Base-by-base conservation (phyloP, 2,329 filamentous ascomycete genomes). In the Calonectria multiphialidica region DNA sequence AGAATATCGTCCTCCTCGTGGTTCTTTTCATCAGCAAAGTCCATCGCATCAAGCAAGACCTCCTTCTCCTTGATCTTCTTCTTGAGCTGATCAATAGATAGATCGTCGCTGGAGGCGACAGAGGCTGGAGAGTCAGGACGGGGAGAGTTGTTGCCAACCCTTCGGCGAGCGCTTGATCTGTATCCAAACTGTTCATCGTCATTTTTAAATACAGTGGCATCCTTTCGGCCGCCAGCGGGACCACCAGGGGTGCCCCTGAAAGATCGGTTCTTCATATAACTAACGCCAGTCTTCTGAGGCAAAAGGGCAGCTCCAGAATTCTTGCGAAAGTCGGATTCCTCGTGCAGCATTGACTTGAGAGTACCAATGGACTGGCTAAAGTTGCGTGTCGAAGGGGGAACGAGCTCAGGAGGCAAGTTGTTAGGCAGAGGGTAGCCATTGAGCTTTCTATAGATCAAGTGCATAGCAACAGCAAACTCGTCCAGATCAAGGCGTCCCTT, bases 401-500 rank as follows among this genome's bases (percentile, higher is more conserved):
- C 93, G 72, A 99, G 90, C 86, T 99, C 97, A 0, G 97, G 92
- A 10, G 97, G 97, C 13, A 99, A 89, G 53, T 93, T 93, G 79
- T 92, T 94, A 18, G 97, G 97, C 37, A 98, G 89, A 1, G 96
- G 96, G 80, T 98, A 98, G 42, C 96, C 96, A 80, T 99, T 98
- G 66, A 99, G 89, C 82, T 97, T 98, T 79, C 97, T 91, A 86
- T 99, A 99, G 79, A 99, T 99, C 84, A 99, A 87, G 89, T 99
- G 97, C 97, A 99, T 99, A 12, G 96, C 95, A 65, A 99, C 96
- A 10, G 97, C 96, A 81, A 99, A 99, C 81, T 99, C 97, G 82
- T 99, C 97, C 80, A 98, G 91, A 79, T 99, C 96, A 35, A 99
- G 89, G 68, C 96, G 93, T 21, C 97, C 97, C 83, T 97, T 97